Evolutionary conservation across 805 yeast genomes (phyloP).

Genomic region (Yarrowia hollandica): DNA sequence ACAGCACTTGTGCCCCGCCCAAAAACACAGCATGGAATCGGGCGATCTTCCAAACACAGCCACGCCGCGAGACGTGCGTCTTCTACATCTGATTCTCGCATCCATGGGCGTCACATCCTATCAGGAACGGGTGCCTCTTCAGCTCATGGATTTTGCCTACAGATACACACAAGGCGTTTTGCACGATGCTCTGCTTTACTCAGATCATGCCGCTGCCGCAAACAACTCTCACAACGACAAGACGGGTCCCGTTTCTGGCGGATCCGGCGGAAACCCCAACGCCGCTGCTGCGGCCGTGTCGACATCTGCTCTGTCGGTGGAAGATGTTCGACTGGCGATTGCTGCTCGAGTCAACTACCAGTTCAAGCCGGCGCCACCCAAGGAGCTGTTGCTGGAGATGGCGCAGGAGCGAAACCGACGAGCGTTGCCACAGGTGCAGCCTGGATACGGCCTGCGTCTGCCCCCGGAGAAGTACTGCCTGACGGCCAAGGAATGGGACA

Average conservation of each 20-base stretch:
- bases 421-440: constrained; percentile 87
- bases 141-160: constrained; percentile 95
- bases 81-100: constrained; percentile 86
- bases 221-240: constrained; percentile 30
- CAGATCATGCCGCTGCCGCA: constrained; percentile 59
- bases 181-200: constrained; percentile 85
- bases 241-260: constrained; percentile 27
- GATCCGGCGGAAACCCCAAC: constrained; percentile 16
- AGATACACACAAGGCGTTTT: constrained; percentile 79
- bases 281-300: constrained; percentile 21
- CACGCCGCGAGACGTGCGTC: constrained; percentile 84
- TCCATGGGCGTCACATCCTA: constrained; percentile 89
- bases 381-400: constrained; percentile 82
- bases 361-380: constrained; percentile 94
- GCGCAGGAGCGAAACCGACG: constrained; percentile 91
- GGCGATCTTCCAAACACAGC: constrained; percentile 31
- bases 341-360: constrained; percentile 94
- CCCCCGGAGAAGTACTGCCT: constrained; percentile 98
- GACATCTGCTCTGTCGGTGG: constrained; percentile 59
- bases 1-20: too few relatives aligned
- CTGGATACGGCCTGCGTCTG: constrained; percentile 85
- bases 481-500: constrained; percentile 76
- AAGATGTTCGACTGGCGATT: constrained; percentile 88
- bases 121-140: constrained; percentile 94
- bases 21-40: constrained; percentile 25